Evolutionary conservation across 2,329 filamentous ascomycete genomes (phyloP).

Genomic region (Dryadomyces quercus-mongolicae): DNA sequence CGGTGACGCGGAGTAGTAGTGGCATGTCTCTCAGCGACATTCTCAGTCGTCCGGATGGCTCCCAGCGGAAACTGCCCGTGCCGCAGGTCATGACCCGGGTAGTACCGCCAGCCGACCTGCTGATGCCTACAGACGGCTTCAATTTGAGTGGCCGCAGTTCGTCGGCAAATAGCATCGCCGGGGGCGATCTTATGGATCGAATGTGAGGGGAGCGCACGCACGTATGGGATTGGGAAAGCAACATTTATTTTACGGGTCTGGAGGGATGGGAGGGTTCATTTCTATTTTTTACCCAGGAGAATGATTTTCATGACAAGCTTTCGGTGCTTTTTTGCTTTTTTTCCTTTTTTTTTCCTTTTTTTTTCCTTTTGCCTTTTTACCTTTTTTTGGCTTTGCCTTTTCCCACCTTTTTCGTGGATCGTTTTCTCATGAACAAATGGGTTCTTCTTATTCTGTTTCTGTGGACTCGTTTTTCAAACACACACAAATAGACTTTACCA

Average conservation of each 20-base stretch:
- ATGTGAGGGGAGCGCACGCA: constrained; percentile 5
- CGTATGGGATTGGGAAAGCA: background rate
- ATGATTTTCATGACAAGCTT: background rate
- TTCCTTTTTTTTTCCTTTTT: background rate
- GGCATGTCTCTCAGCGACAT: constrained; percentile 85
- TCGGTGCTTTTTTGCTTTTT: background rate
- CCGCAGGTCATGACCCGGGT: constrained; percentile 76
- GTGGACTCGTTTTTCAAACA: background rate
- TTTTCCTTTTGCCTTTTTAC: background rate
- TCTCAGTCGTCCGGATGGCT: constrained; percentile 77
- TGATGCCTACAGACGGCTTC: constrained; percentile 53
- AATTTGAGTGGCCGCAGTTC: constrained; percentile 68
- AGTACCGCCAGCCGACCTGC: constrained; percentile 72
- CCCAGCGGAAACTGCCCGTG: constrained; percentile 81
- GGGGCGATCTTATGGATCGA: constrained; percentile 43
- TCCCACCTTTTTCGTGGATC: background rate
- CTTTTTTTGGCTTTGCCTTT: background rate
- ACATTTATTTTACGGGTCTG: background rate
- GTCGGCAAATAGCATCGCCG: constrained; percentile 63
- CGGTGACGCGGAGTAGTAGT: constrained; percentile 42
- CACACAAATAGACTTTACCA: background rate
- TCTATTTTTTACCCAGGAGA: background rate
- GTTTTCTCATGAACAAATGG: background rate
- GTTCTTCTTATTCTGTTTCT: background rate
- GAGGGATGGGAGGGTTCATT: background rate